phyloP scores from a whole-genome alignment of 2,329 filamentous ascomycete genomes.

The Fusarium poae region DNA sequence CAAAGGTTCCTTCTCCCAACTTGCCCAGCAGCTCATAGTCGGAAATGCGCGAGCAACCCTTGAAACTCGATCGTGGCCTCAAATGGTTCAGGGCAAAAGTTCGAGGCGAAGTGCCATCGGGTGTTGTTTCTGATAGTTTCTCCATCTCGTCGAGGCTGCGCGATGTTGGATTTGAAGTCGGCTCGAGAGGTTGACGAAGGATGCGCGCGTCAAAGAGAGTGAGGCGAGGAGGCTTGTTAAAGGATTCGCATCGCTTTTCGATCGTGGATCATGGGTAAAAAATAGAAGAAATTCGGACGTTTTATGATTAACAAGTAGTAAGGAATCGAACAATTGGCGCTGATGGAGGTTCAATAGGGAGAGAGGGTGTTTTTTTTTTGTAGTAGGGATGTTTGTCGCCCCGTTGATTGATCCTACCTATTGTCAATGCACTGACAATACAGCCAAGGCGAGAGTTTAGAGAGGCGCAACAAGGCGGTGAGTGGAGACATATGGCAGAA shows the following conservation, averaged over 20 bases:
- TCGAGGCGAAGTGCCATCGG: slow-evolving; percentile 64
- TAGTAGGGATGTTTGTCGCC: slow-evolving; percentile 25
- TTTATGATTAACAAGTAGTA: background rate
- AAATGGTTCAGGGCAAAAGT: slow-evolving; percentile 69
- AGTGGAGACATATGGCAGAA: slow-evolving; percentile 44
- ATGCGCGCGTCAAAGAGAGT: slow-evolving; percentile 44
- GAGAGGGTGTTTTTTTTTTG: slow-evolving; percentile 1
- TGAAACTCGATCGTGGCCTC: slow-evolving; percentile 73
- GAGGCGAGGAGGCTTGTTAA: slow-evolving; percentile 27
- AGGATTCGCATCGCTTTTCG: slow-evolving; percentile 38
- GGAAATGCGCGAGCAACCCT: slow-evolving; percentile 84
- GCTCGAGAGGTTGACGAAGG: slow-evolving; percentile 28
- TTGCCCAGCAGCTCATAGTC: slow-evolving; percentile 86
- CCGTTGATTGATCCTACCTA: slow-evolving; percentile 19
- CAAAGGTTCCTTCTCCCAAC: slow-evolving; percentile 95
- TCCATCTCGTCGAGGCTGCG: slow-evolving; percentile 48
- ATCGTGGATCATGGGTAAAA: slow-evolving; percentile 22
- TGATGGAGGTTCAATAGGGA: slow-evolving; percentile 3
- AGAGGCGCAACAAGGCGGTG: slow-evolving; percentile 43
- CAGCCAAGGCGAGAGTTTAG: slow-evolving; percentile 26
- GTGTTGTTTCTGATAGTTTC: slow-evolving; percentile 48
- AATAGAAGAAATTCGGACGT: background rate
- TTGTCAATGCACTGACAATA: slow-evolving; percentile 25
- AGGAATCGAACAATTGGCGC: background rate
- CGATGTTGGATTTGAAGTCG: slow-evolving; percentile 1